Percentiles rank a stretch among this genome's conserved stretches.
phyloP scores from a whole-genome alignment of 495 filamentous ascomycete species.

The Trichocladium uniseriatum region DNA sequence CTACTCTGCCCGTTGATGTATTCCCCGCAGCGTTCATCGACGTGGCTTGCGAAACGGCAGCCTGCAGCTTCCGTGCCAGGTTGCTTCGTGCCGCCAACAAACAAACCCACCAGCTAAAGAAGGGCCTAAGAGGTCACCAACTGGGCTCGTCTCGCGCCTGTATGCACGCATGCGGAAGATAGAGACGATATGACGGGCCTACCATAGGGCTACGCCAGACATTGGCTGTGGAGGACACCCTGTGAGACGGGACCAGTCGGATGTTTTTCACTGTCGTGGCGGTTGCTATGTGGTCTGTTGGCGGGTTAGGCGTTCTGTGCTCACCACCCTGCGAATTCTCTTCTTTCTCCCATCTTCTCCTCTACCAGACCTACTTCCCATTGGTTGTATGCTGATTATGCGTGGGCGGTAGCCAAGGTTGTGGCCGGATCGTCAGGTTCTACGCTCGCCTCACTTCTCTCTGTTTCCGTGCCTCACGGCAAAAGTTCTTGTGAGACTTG shows the following conservation, averaged over 20 bases:
- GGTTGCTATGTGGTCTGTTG: not conserved
- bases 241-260: conserved; percentile 2
- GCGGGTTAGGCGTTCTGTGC: not conserved
- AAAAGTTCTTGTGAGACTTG: too few species aligned
- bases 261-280: conserved; percentile 1
- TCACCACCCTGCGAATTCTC: not conserved
- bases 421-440: too few species aligned
- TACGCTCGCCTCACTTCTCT: not conserved
- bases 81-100: not conserved
- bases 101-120: not conserved
- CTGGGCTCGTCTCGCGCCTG: not conserved
- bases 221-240: not conserved
- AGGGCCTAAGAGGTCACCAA: not conserved
- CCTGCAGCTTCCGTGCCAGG: conserved; percentile 4
- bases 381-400: not conserved
- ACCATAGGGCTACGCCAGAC: not conserved
- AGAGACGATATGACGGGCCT: not conserved
- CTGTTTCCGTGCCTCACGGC: not conserved
- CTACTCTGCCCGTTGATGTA: conserved; percentile 1
- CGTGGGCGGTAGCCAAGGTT: too few species aligned
- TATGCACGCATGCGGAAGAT: not conserved
- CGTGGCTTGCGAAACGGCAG: conserved; percentile 5
- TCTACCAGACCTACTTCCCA: not conserved
- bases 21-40: conserved; percentile 3
- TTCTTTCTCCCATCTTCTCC: not conserved